phyloP scores from a whole-genome alignment of 805 yeast genomes.

The Yarrowia osloensis region DNA sequence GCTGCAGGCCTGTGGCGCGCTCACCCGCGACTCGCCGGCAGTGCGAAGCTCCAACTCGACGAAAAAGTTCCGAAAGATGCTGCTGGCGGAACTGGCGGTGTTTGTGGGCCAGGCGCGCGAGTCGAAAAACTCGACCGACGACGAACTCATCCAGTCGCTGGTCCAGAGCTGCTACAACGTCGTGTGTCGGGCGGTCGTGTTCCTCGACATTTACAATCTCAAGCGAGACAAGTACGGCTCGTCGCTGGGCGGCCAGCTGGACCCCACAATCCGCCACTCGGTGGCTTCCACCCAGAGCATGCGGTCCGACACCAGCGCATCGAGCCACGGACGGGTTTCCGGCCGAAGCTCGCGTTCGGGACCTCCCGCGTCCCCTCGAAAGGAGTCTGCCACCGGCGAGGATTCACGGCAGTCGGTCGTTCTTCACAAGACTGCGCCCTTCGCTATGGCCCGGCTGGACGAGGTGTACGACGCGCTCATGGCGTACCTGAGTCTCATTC shows the following conservation, averaged over 20 bases:
- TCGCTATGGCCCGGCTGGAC: conserved; percentile 42
- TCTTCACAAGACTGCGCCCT: conserved; percentile 38
- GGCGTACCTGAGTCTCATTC: conserved; percentile 42
- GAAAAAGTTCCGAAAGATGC: conserved; percentile 42
- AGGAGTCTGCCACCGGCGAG: conserved; percentile 16
- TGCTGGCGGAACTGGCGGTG: conserved; percentile 46
- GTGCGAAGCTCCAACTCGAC: conserved; percentile 41
- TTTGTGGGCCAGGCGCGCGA: conserved; percentile 45
- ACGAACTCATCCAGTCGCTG: conserved; percentile 40
- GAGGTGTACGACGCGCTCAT: conserved; percentile 43
- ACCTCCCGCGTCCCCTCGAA: conserved; percentile 11
- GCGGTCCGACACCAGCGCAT: neutral
- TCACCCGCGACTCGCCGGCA: conserved; percentile 42
- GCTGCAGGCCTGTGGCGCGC: conserved; percentile 42
- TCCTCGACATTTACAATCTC: conserved; percentile 38
- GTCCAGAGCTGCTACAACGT: conserved; percentile 41
- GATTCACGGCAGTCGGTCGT: conserved; percentile 37
- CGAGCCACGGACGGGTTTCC: conserved; percentile 2
- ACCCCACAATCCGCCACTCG: neutral
- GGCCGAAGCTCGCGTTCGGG: conserved; percentile 7
- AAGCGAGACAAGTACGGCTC: conserved; percentile 29
- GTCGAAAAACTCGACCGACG: conserved; percentile 40
- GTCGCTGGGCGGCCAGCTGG: neutral
- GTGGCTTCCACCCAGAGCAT: conserved; percentile 3
- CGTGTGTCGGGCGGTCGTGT: conserved; percentile 41